Evolutionary conservation across 2,329 filamentous ascomycete species (phyloP).

Genomic region (Keithomyces neogunnii): DNA sequence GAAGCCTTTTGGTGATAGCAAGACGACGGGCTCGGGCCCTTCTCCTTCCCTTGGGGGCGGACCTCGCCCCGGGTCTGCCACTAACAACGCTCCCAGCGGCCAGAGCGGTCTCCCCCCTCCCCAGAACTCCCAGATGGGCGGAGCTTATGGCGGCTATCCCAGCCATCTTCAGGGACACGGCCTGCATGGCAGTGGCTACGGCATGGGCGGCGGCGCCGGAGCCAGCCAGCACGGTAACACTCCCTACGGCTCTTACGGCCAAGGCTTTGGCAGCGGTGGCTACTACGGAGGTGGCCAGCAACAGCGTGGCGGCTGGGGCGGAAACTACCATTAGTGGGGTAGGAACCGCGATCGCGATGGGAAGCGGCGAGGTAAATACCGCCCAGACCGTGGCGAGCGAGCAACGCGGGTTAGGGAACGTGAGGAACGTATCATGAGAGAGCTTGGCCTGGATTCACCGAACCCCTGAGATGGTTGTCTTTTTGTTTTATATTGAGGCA

Average conservation of each 20-base stretch:
- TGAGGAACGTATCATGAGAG: constrained; percentile 9
- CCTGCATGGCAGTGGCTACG: constrained; percentile 48
- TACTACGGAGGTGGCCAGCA: constrained; percentile 37
- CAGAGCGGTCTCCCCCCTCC: constrained; percentile 49
- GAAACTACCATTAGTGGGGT: constrained; percentile 46
- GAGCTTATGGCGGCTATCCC: constrained; percentile 44
- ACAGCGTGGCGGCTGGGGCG: constrained; percentile 49
- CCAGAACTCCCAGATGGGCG: constrained; percentile 46
- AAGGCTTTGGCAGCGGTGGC: constrained; percentile 36
- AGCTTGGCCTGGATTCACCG: constrained; percentile 10
- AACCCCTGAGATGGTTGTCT: constrained; percentile 6
- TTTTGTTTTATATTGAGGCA: constrained; percentile 13
- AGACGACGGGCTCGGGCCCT: constrained; percentile 40
- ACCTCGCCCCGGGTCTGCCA: constrained; percentile 49
- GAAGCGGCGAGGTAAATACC: constrained; percentile 12
- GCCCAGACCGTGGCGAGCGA: constrained; percentile 3
- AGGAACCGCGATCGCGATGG: constrained; percentile 20
- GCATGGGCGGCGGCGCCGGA: constrained; percentile 39
- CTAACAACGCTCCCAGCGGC: constrained; percentile 40
- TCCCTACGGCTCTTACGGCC: constrained; percentile 46
- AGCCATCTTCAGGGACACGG: constrained; percentile 45
- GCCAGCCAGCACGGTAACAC: constrained; percentile 44
- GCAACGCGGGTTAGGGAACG: constrained; percentile 4
- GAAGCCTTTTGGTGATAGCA: constrained; percentile 51
- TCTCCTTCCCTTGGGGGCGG: constrained; percentile 46